These are phyloP conservation scores for Phytophthora boehmeriae DNA, from an alignment of 352 stramenopile genomes.

Conservation along the genomic window DNA sequence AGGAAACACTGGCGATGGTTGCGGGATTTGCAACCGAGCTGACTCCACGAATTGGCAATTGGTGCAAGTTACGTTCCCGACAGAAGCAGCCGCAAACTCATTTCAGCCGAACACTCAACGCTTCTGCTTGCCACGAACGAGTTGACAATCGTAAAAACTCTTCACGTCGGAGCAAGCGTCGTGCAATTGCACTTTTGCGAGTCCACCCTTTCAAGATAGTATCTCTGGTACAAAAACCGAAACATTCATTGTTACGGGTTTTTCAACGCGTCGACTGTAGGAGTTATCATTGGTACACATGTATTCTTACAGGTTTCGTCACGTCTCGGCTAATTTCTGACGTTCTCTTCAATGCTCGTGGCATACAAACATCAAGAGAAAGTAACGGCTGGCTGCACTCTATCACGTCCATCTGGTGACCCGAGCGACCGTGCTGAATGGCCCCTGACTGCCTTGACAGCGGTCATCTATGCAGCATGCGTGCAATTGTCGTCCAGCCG, in stretches of 20 bases:
- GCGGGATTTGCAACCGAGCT: conserved; percentile 13
- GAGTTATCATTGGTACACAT: conserved; percentile 10
- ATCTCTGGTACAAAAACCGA: too few species aligned
- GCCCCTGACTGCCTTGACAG: conserved; percentile 12
- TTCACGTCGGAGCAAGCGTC: conserved; percentile 4
- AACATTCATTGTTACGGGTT: too few species aligned
- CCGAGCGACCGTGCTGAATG: not conserved
- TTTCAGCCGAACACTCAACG: conserved; percentile 5
- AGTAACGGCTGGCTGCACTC: conserved; percentile 18
- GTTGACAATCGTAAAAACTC: conserved; percentile 21
- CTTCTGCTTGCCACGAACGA: conserved; percentile 15
- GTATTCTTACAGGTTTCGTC: conserved; percentile 4
- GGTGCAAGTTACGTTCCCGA: conserved; percentile 21
- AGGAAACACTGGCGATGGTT: too few species aligned
- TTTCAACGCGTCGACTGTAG: too few species aligned
- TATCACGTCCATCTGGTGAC: conserved; percentile 34
- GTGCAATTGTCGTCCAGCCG: not conserved
- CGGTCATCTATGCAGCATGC: not conserved
- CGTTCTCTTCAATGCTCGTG: conserved; percentile 4
- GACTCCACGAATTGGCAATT: conserved; percentile 17
- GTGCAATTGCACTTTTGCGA: conserved; percentile 26
- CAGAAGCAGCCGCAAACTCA: too few species aligned
- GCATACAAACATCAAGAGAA: conserved; percentile 14
- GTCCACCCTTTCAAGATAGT: not conserved
- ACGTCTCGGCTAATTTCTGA: too few species aligned